phyloP scores from a whole-genome alignment of 78 protist genomes.

The Dictyostelium brefeldianum region DNA sequence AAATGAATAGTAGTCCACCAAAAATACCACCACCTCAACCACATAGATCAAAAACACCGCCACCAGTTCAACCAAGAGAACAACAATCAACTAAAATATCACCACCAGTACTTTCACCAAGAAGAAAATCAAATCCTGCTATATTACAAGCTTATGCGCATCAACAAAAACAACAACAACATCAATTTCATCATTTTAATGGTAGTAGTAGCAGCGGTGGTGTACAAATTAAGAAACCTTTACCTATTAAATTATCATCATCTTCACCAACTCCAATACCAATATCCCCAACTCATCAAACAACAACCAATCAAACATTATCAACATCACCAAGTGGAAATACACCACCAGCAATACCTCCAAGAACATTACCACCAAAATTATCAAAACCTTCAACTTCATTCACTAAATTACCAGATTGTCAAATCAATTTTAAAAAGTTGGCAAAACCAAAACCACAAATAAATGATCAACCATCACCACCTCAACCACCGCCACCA shows the following conservation, averaged over 20 bases:
- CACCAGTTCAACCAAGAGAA: not conserved
- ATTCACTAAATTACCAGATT: not conserved
- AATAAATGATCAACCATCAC: not conserved
- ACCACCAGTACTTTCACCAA: not conserved
- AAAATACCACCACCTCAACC: not conserved
- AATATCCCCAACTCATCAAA: not conserved
- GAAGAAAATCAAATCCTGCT: not conserved
- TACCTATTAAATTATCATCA: not conserved
- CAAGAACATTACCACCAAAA: conserved; percentile 8
- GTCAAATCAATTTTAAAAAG: not conserved
- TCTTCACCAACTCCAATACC: conserved; percentile 16
- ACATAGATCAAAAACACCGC: not conserved
- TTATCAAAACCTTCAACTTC: not conserved
- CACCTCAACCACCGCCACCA: not conserved
- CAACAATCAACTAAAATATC: not conserved
- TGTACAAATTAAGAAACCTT: not conserved
- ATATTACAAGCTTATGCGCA: not conserved
- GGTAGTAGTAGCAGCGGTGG: not conserved
- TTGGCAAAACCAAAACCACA: not conserved
- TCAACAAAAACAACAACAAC: conserved; percentile 29
- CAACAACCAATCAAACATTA: not conserved
- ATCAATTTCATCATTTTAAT: conserved; percentile 1
- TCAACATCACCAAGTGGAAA: not conserved
- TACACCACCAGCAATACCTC: not conserved
- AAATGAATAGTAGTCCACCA: not conserved